Evolutionary conservation across 2,329 filamentous ascomycete species (phyloP).

Genomic region (Stemphylium lycopersici): DNA sequence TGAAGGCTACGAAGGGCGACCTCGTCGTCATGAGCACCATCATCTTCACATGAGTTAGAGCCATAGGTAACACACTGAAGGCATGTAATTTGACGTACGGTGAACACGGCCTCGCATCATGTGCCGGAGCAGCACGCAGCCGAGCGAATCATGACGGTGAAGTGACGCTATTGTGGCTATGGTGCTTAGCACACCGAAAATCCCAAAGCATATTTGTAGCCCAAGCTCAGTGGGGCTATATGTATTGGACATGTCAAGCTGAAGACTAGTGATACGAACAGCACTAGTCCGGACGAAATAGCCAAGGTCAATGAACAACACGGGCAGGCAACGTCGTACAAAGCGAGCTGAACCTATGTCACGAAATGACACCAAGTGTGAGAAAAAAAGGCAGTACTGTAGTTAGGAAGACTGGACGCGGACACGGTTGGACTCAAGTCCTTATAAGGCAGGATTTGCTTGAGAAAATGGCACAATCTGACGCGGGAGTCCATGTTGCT

Average conservation of each 20-base stretch:
- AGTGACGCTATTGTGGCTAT: conserved; percentile 15
- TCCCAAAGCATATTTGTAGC: conserved; percentile 19
- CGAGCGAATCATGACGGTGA: conserved; percentile 18
- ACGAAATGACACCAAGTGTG: too few relatives aligned
- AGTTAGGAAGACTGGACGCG: too few relatives aligned
- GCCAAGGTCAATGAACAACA: too few relatives aligned
- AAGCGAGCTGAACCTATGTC: too few relatives aligned
- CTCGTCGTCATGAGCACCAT: background rate
- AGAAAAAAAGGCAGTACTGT: too few relatives aligned
- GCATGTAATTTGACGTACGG: background rate
- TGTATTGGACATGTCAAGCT: background rate
- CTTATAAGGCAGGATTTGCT: too few relatives aligned
- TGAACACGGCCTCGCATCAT: background rate
- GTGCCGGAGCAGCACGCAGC: conserved; percentile 12
- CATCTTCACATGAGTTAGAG: background rate
- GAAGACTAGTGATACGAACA: background rate
- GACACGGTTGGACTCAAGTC: too few relatives aligned
- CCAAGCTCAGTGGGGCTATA: conserved; percentile 1
- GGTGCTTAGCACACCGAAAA: conserved; percentile 13
- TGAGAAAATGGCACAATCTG: too few relatives aligned
- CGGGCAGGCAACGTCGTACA: too few relatives aligned
- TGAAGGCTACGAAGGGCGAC: background rate
- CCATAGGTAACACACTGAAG: background rate
- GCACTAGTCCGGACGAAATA: too few relatives aligned
- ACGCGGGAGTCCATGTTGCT: too few relatives aligned